Evolutionary conservation across 1,284 basidiomycete species (phyloP).

Genomic region (Trichosporon ovoides): DNA sequence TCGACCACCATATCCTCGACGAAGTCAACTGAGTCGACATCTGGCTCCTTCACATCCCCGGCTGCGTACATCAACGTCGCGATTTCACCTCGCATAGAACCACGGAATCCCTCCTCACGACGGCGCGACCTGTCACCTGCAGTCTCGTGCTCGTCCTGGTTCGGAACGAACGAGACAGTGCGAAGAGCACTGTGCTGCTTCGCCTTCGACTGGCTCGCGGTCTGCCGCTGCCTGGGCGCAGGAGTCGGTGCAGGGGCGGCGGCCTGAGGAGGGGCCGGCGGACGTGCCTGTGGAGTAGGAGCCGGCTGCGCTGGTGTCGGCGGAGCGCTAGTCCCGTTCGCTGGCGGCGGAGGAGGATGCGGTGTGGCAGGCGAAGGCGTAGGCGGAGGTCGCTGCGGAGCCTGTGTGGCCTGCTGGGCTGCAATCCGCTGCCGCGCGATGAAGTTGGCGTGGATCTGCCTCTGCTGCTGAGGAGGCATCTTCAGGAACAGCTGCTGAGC

Average conservation of each 20-base stretch:
- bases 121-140: slow-evolving; percentile 7
- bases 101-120: slow-evolving; percentile 34
- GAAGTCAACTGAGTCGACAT: slow-evolving; percentile 39
- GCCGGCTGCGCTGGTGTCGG: not conserved
- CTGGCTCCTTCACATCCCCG: slow-evolving; percentile 40
- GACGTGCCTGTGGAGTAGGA: not conserved
- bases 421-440: slow-evolving; percentile 12
- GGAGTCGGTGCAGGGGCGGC: slow-evolving; percentile 2
- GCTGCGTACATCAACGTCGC: slow-evolving; percentile 43
- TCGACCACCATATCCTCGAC: slow-evolving; percentile 43
- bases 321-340: not conserved
- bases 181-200: slow-evolving; percentile 4
- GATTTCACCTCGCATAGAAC: slow-evolving; percentile 41
- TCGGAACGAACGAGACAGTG: not conserved
- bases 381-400: slow-evolving; percentile 5
- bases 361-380: slow-evolving; percentile 6
- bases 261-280: not conserved
- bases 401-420: slow-evolving; percentile 6
- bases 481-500: slow-evolving; percentile 14
- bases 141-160: not conserved
- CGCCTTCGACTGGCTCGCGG: not conserved
- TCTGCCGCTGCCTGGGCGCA: not conserved
- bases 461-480: slow-evolving; percentile 19
- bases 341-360: slow-evolving; percentile 6
- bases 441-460: slow-evolving; percentile 16